Evolutionary conservation across 2,329 filamentous ascomycete genomes (phyloP).

Genomic region (Fusarium sarcochroum): DNA sequence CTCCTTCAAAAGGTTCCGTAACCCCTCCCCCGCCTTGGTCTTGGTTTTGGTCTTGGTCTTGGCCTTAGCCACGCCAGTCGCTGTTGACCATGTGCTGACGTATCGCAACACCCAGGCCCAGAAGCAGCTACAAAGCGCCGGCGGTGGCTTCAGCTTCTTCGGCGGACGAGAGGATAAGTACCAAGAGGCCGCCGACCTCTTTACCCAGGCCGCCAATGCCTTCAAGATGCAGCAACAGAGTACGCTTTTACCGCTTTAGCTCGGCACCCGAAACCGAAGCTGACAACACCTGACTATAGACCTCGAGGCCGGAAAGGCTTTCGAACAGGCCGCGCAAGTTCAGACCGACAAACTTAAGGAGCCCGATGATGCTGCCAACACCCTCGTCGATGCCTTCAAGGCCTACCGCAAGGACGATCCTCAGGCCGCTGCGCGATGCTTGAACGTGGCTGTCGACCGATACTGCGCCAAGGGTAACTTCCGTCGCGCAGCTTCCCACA

Average conservation of each 20-base stretch:
- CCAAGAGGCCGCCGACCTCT: slow-evolving; percentile 89
- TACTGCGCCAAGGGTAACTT: slow-evolving; percentile 94
- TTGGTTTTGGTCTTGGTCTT: slow-evolving; percentile 14
- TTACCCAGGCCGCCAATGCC: slow-evolving; percentile 89
- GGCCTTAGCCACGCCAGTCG: slow-evolving; percentile 8
- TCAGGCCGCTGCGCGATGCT: slow-evolving; percentile 83
- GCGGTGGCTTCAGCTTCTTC: slow-evolving; percentile 90
- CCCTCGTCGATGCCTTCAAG: slow-evolving; percentile 92
- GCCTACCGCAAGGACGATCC: slow-evolving; percentile 90
- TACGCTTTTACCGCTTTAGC: slow-evolving; percentile 57
- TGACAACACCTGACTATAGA: slow-evolving; percentile 62
- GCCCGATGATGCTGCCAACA: slow-evolving; percentile 92
- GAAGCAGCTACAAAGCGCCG: slow-evolving; percentile 81
- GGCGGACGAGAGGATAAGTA: slow-evolving; percentile 90
- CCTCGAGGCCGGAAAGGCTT: slow-evolving; percentile 87
- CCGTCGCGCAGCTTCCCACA: slow-evolving; percentile 88
- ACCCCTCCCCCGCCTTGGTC: slow-evolving; percentile 43
- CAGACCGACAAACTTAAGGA: slow-evolving; percentile 88
- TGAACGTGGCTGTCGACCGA: slow-evolving; percentile 84
- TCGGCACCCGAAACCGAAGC: slow-evolving; percentile 11
- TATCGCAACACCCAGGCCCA: slow-evolving; percentile 76
- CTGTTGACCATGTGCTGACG: slow-evolving; percentile 22
- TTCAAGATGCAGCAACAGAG: slow-evolving; percentile 90
- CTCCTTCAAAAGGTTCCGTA: slow-evolving; percentile 79
- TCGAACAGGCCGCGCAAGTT: slow-evolving; percentile 87